phyloP scores from a whole-genome alignment of 176 grass and related monocot genomes.

The Bolboschoenus planiculmis region DNA sequence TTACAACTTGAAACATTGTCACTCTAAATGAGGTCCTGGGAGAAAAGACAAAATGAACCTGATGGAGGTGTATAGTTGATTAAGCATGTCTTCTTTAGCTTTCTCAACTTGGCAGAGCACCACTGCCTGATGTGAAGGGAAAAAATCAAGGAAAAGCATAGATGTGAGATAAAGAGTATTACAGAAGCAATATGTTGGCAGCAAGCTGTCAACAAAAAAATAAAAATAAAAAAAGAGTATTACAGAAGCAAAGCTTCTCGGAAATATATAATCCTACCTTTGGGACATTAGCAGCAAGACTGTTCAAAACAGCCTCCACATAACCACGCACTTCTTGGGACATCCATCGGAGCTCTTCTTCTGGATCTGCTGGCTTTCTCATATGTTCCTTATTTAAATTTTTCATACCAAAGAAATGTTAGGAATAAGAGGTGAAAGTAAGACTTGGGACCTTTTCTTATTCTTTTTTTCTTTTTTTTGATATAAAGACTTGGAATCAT shows the following conservation, averaged over 20 bases:
- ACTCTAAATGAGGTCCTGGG: not conserved
- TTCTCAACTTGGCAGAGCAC: conserved; percentile 99
- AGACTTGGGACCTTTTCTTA: not conserved
- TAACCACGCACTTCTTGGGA: conserved; percentile 98
- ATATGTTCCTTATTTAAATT: conserved; percentile 10
- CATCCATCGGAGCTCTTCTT: conserved; percentile 99
- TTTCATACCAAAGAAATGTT: conserved; percentile 7
- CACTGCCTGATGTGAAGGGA: conserved; percentile 58
- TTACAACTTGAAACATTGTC: not conserved
- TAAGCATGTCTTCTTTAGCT: conserved; percentile 98
- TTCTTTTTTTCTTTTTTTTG: too few relatives aligned
- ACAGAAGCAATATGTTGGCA: too few relatives aligned
- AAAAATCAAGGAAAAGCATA: conserved; percentile 9
- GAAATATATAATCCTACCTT: conserved; percentile 48
- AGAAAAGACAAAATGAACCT: not conserved
- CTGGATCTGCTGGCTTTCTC: conserved; percentile 87
- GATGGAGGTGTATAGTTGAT: conserved; percentile 82
- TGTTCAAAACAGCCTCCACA: conserved; percentile 93
- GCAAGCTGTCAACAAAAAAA: too few relatives aligned
- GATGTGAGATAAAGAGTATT: not conserved
- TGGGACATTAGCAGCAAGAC: conserved; percentile 91
- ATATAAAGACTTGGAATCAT: too few relatives aligned
- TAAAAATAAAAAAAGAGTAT: not conserved
- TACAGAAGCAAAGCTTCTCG: not conserved
- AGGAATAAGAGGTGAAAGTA: not conserved